Evolutionary conservation across 257 asterid species (phyloP), one percentile per base, ranked within the genome.

Genomic region (Solanum pennellii): DNA sequence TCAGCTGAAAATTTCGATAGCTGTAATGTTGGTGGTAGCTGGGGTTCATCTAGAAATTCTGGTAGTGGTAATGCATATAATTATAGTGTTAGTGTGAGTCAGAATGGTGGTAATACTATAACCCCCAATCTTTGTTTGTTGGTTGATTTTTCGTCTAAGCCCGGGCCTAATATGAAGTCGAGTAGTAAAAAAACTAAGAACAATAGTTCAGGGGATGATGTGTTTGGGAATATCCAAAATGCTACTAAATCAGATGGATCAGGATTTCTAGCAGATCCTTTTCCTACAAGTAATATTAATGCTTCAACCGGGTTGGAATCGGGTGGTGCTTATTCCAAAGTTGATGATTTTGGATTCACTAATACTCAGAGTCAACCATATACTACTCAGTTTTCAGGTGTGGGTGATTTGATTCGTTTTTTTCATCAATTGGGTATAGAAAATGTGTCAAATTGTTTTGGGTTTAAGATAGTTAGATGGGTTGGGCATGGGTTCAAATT

Each of bases 81-180:
- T 62, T 89, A 91, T 89, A 84, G 90, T 33, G 90, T 88, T 49
- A 90, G 87, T 89, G 93, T 88, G 65, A 92, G 91, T 92, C 86
- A 87, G 86, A 91, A 90, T 76, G 96, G 88, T 66, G 89, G 66
- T 88, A 89, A 62, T 88, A 86, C 7, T 90, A 92, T 86, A 86
- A 89, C 80, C 80, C 49, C 94, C 5, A 93, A 89, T 91, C 84
- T 97, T 91, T 96, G 93, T 60, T 91, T 97, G 9, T 91, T 95
- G 92, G 95, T 93, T 80, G 97, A 95, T 92, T 94, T 97, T 86
- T 86, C 88, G 21, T 89, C 97, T 10, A 93, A 95, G 86, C 89
- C 92, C 1, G 56, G 84, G 27, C 90, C 87, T 83, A 88, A 93
- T 68, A 86, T 90, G 92, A 93, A 92, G 39, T 88, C 96, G 1